Evolutionary conservation across 1,284 basidiomycete genomes (phyloP), one percentile per base, ranked within the genome.

Genomic region (Sanguinoderma infundibulare): DNA sequence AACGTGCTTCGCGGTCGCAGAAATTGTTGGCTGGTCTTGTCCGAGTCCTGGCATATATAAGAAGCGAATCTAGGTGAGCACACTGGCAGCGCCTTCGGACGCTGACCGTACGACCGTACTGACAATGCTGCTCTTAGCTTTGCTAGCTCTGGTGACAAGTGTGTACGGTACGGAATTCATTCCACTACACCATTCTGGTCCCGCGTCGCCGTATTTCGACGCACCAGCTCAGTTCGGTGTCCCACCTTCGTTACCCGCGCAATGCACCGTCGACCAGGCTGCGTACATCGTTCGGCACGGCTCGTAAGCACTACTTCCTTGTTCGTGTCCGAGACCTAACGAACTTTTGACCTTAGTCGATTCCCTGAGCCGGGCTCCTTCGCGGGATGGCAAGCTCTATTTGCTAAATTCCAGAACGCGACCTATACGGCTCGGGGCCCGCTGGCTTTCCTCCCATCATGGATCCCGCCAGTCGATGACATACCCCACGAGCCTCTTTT

Each of bases 281-380:
- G 79, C 79, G 1, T 81, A 80, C 59, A 77, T 80, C 17, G 60
- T 79, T 6, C 74, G 80, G 0, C 79, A 81, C 62, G 79, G 79
- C 61, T 71, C 78, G 78, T 79, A 59, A 64, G 77, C 52, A 7
- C 26, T 20, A 24, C 5, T 32, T 17, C 42, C 17, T 5, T 17
- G 6, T 20, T 15, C 14, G 15, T 10, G 28, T 32, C 28, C 28
- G 24, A n/a, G n/a, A n/a, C n/a, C 20, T 54, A 9, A 54, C 20
- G n/a, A 20, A 15, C 9, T 17, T 2, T 20, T 8, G 36, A 54
- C 7, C 36, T 8, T 55, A 80, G 78, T 9, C 78, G 79, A 1
- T 80, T 73, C 62, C 79, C 79, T 0, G 79, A 80, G 60, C 77
- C 78, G 2, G 77, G 75, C 5, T 77, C 75, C 0, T 79, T 76